Evolutionary conservation across 2,329 filamentous ascomycete genomes (phyloP), one percentile per base, ranked within the genome.

Genomic region (Mycogone perniciosa): DNA sequence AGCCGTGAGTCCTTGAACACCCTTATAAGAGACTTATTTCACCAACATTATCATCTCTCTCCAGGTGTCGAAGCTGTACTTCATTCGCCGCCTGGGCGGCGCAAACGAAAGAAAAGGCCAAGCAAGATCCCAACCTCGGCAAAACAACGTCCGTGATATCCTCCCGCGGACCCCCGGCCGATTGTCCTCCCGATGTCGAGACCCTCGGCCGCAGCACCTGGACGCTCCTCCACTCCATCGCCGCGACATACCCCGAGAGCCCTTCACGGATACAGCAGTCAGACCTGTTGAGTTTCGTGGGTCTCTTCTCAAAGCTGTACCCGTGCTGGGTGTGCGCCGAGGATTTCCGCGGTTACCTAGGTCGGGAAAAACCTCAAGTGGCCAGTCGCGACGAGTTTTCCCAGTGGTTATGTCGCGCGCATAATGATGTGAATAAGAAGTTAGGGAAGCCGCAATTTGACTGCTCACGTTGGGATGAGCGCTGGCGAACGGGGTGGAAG

Each of bases 241-340:
- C 92, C 10, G 93, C 91, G 0, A 82, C 82, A 10, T 99, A 97
- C 67, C 93, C 93, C 1, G 74, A 78, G 6, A 69, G 66, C 6
- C 89, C 93, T 0, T 81, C 84, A 0, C 67, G 74, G 1, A 68
- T 74, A 7, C 81, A 96, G 60, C 89, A 96, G 65, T 72, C 73
- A 31, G 86, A 96, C 60, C 85, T 95, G 59, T 76, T 76, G 50
- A 77, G 81, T 46, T 97, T 99, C 71, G 77, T 99, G 60, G 72
- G 75, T 27, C 76, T 90, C 2, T 95, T 99, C 67, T 84, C 88
- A 29, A 86, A 86, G 59, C 71, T 97, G 20, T 99, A 99, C 64
- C 93, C 93, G 4, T 99, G 93, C 74, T 96, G 91, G 89, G 81
- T 87, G 3, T 99, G 93, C 69, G 93, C 91, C 33, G 86, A 92